Base-by-base conservation (phyloP, 306 rosid genomes). In the Corylus americana region DNA sequence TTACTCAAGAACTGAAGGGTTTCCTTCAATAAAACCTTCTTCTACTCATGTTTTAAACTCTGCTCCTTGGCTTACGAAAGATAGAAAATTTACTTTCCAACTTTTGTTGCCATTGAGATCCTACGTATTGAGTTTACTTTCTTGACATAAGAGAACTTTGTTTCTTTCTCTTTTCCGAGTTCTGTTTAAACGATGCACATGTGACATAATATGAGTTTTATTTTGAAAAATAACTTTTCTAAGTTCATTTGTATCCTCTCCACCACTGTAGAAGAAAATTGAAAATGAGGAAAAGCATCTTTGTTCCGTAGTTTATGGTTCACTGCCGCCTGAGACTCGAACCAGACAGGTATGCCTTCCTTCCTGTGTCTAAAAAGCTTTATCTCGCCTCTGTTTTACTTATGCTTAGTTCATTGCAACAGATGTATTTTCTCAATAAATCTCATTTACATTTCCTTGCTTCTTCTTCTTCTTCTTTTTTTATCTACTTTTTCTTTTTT, bases 311-410 rank as follows among this genome's bases (percentile, higher is more conserved):
- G 99, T 95, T 82, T 95, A 95, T 88, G 99, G 99, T 75, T 92
- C 99, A 16, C 87, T 95, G 64, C 99, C 99, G 45, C 98, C 99
- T 25, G 96, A 91, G 84, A 95, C 99, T 82, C 96, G 99, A 84
- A 95, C 99, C 18, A 87, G 96, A 80, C 98, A 95, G 96, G 99
- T 95, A 78, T 74, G 81, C 69, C 74, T 77, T 90, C 76, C 80
- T 77, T 63, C 73, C 70, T 73, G 13, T 64, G 53, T 77, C 75
- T 57, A 49, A 73, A 59, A 64, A 76, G 61, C 68, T 78, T 61
- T 80, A 29, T 64, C 10, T 77, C 71, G 44, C 59, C 71, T 80
- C 70, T 49, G 35, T 71, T 61, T 48, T 76, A 63, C 44, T 13
- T 39, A 37, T 44, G 51, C 70, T 47, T 68, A 39, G 11, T 44